Conservation (phyloP, 176 grass and related monocot genomes). For the Cenchrus americanus region DNA sequence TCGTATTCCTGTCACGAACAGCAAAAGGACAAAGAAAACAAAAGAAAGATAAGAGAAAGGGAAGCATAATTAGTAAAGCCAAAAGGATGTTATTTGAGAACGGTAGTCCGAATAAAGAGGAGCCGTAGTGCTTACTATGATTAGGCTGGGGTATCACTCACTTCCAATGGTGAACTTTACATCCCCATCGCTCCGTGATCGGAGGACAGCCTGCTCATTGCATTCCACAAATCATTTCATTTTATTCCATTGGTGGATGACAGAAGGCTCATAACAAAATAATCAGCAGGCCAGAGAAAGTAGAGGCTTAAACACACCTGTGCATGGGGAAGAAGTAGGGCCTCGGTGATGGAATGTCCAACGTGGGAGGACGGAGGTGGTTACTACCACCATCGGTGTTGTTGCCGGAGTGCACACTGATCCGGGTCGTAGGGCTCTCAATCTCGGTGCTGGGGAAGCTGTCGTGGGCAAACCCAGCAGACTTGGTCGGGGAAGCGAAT, state of each 20-base stretch:
- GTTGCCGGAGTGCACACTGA: background rate
- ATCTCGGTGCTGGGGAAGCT: conserved; percentile 25
- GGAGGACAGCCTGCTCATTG: conserved; percentile 67
- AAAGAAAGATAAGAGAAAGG: conserved; percentile 11
- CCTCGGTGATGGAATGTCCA: conserved; percentile 61
- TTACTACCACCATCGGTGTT: conserved; percentile 24
- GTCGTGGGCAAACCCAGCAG: background rate
- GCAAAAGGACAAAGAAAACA: conserved; percentile 14
- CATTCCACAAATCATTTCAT: conserved; percentile 47
- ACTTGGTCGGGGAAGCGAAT: conserved; percentile 72
- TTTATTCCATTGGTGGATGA: conserved; percentile 5
- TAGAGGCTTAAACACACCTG: conserved; percentile 38
- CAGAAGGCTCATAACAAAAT: background rate
- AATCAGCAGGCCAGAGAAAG: background rate
- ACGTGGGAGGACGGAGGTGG: conserved; percentile 43
- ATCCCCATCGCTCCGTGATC: conserved; percentile 82
- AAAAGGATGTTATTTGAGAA: conserved; percentile 42
- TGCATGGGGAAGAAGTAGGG: conserved; percentile 72
- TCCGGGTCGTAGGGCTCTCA: conserved; percentile 3
- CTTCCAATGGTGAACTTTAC: conserved; percentile 62
- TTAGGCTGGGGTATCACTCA: conserved; percentile 54
- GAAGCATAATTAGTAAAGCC: conserved; percentile 33
- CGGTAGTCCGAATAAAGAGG: conserved; percentile 30
- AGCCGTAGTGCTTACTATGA: conserved; percentile 70
- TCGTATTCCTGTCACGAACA: conserved; percentile 72